Conservation (phyloP, 495 filamentous ascomycete genomes). For the Collariella sp. region DNA sequence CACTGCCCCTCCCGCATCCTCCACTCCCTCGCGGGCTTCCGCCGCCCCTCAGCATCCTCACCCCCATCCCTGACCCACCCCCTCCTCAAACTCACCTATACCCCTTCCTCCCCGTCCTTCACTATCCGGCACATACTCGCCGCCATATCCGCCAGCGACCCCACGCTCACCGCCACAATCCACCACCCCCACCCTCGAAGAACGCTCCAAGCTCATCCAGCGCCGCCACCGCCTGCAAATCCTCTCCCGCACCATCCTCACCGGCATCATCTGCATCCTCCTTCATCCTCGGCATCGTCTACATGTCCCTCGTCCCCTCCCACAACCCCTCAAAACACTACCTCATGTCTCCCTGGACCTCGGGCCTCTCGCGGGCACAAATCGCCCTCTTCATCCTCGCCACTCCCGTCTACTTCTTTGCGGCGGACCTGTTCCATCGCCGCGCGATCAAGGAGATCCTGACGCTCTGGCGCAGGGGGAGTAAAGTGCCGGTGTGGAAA, state of each 20-base stretch:
- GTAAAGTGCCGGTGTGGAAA: constrained; percentile 61
- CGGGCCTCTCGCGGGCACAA: constrained; percentile 66
- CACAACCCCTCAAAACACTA: constrained; percentile 48
- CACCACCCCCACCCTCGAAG: constrained; percentile 81
- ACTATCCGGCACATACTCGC: constrained; percentile 69
- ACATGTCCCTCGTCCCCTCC: constrained; percentile 69
- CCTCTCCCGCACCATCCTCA: constrained; percentile 57
- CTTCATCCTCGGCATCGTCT: constrained; percentile 83
- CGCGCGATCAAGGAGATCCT: constrained; percentile 71
- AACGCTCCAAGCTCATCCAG: constrained; percentile 66
- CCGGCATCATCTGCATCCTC: constrained; percentile 72
- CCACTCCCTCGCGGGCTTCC: constrained; percentile 31
- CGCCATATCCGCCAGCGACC: constrained; percentile 55
- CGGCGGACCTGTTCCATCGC: constrained; percentile 77
- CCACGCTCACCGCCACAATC: constrained; percentile 55
- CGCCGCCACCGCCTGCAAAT: constrained; percentile 53
- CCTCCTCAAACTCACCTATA: constrained; percentile 63
- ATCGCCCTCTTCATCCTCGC: constrained; percentile 80
- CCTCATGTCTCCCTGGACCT: constrained; percentile 63
- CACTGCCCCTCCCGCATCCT: constrained; percentile 65
- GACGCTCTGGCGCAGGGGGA: constrained; percentile 72
- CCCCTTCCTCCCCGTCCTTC: constrained; percentile 56
- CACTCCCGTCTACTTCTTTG: constrained; percentile 84
- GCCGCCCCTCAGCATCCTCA: constrained; percentile 41
- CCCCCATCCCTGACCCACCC: constrained; percentile 44